Evolutionary conservation across 345 rosid species (phyloP), one percentile per base, ranked within the genome.

Genomic region (Odontarrhena argentea): DNA sequence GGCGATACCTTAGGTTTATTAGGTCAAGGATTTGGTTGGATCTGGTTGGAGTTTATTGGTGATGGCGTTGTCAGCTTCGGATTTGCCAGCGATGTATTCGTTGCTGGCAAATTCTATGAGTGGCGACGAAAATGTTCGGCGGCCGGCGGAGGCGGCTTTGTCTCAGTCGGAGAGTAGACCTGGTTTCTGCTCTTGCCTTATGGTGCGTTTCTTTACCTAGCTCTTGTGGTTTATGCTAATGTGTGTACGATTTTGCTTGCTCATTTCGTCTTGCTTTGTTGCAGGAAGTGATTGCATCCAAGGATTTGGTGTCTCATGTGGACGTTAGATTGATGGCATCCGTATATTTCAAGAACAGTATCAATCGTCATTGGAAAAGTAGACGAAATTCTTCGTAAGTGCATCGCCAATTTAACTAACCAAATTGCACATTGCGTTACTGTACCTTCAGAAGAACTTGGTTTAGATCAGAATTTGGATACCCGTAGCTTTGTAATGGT

Each of bases 311-410:
- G 9, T 77, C 91, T 56, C 99, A 87, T 46, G 91, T 85, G 50
- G 96, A 88, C 69, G 88, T 94, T 75, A 78, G 99, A n/a, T 72
- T 94, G 70, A 76, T 88, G 92, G 97, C 99, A 18, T 82, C 97
- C 8, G 97, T 91, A 7, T 91, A 91, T 76, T 88, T 94, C 62
- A 94, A 91, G 75, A 94, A 94, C 57, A 86, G 99, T 74, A 79
- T 91, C 40, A 88, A 74, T 63, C 95, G 97, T 14, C 80, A 88
- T 47, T 94, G 99, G 99, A 87, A 96, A 78, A 84, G 65, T 66
- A 78, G 99, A 69, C 88, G 96, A 59, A 89, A 86, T 74, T 74
- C 91, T 22, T 62, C 75, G 96, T 91, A 77, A 85, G 88, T 43
- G 18, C 40, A 49, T 54, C 8, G 45, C 1, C 8, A 50, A 28